Base-by-base conservation (phyloP, 2,329 filamentous ascomycete species). In the Fusarium floridanum region DNA sequence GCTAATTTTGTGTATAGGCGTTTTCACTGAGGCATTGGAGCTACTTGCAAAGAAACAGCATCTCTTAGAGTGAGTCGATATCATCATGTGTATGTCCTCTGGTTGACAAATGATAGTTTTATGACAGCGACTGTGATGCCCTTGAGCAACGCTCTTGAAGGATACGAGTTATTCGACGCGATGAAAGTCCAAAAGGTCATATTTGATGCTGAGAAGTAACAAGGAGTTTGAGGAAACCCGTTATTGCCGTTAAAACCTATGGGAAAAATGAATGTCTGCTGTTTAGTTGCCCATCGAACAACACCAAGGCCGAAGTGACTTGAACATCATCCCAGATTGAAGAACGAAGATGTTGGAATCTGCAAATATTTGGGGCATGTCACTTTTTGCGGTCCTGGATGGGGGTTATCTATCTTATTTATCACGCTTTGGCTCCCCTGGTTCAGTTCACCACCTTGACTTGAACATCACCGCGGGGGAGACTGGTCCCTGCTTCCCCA, bases 121-220 rank as follows among this genome's bases (percentile, higher is more conserved):
- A 93, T 93, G 91, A 90, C 90, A 27, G 90, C 92, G 67, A 91
- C 91, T 73, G 88, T 93, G 72, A 92, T 93, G 90, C 91, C 91
- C 3, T 82, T 93, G 27, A 87, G 86, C 5, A 83, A 91, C 62
- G 91, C 90, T 1, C 87, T 89, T 1, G 88, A 92, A 76, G 91
- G 89, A 27, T 93, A 93, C 77, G 89, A 91, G 16, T 81, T 92
- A 14, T 93, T 93, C 78, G 89, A 93, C 79, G 86, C 89, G 61
- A 92, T 91, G 90, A 88, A 91, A 80, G 91, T 87, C 29, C 90
- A 92, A 75, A 93, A 93, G 83, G 89, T 93, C 11, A 88, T 93
- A n/a, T 93, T 93, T 77, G 83, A 87, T 3, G 70, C 74, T 0
- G 59, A 68, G 5, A 71, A 67, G 14, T 43, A 22, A 43, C 7